A percentile compares a stretch with the other conserved stretches of the same genome.
These are phyloP conservation scores for Rubroshorea leprosula DNA, from an alignment of 345 rosid species.

Conservation along the genomic window DNA sequence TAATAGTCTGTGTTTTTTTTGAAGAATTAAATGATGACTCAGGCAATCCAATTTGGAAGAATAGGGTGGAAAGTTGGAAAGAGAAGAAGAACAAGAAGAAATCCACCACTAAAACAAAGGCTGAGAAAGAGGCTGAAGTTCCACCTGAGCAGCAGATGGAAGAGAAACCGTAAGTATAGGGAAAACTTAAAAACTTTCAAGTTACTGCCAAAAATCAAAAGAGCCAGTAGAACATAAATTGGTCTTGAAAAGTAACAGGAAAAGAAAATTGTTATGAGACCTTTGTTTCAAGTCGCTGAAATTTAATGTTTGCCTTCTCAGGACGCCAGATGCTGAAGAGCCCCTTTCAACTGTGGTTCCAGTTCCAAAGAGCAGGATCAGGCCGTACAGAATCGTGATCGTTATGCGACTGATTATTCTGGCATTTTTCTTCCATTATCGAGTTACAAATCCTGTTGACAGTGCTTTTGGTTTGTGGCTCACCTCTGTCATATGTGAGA, in stretches of 20 bases:
- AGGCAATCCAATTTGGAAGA: slow-evolving; percentile 96
- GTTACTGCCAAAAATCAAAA: no score
- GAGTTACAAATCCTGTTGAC: slow-evolving; percentile 85
- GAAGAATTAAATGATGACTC: slow-evolving; percentile 76
- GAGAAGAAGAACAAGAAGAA: slow-evolving; percentile 88
- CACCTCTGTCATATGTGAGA: slow-evolving; percentile 96
- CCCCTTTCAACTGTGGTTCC: slow-evolving; percentile 70
- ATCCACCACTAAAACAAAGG: slow-evolving; percentile 49
- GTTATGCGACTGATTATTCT: slow-evolving; percentile 72
- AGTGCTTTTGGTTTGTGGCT: slow-evolving; percentile 84
- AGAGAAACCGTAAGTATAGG: slow-evolving; percentile 50
- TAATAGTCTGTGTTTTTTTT: slow-evolving; percentile 14
- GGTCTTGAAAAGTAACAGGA: background rate
- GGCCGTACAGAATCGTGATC: slow-evolving; percentile 75
- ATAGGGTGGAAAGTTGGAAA: slow-evolving; percentile 96
- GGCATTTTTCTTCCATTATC: slow-evolving; percentile 88
- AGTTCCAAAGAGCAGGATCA: slow-evolving; percentile 52
- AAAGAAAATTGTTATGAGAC: background rate
- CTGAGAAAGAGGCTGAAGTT: slow-evolving; percentile 51
- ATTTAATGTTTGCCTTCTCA: slow-evolving; percentile 25
- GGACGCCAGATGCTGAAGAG: slow-evolving; percentile 53
- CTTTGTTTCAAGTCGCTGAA: background rate
- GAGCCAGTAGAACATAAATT: no score
- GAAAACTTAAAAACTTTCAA: background rate
- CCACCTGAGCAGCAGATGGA: slow-evolving; percentile 91